A percentile compares a stretch with the other conserved stretches of the same genome.
Evolutionary conservation across 192 early-diverging fungal genomes (phyloP).

Genomic region (Phycomyces blakesleeanus): DNA sequence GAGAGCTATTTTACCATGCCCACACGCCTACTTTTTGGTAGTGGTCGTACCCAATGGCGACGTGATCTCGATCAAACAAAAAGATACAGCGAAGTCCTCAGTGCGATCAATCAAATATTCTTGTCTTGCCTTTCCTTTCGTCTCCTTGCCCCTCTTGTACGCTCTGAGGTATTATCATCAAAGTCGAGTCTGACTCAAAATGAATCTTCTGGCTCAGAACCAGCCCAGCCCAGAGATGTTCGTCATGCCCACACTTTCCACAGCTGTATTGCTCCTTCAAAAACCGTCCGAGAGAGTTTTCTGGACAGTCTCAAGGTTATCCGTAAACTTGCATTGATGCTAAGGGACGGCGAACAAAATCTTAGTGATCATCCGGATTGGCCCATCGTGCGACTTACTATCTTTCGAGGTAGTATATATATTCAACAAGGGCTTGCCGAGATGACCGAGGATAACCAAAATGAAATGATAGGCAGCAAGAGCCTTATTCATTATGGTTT

Average conservation of each 20-base stretch:
- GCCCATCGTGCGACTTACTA: background rate
- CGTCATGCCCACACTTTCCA: background rate
- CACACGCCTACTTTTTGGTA: background rate
- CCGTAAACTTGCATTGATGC: background rate
- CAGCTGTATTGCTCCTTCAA: background rate
- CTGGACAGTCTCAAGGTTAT: constrained; percentile 12
- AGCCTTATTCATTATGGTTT: constrained; percentile 10
- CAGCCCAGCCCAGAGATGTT: background rate
- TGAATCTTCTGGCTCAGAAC: background rate
- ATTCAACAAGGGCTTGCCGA: background rate
- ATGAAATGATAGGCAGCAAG: background rate
- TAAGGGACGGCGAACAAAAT: background rate
- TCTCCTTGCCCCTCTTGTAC: background rate
- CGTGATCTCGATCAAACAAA: constrained; percentile 10
- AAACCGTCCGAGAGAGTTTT: constrained; percentile 4
- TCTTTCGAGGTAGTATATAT: background rate
- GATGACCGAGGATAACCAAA: background rate
- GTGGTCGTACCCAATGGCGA: background rate
- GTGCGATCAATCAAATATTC: constrained; percentile 9
- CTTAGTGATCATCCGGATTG: constrained; percentile 16
- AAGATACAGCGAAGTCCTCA: constrained; percentile 12
- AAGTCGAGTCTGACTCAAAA: background rate
- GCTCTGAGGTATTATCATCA: background rate
- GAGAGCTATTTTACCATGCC: constrained; percentile 12
- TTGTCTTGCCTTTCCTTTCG: constrained; percentile 12